Evolutionary conservation across 306 rosid species (phyloP).

Genomic region (Malus fusca): DNA sequence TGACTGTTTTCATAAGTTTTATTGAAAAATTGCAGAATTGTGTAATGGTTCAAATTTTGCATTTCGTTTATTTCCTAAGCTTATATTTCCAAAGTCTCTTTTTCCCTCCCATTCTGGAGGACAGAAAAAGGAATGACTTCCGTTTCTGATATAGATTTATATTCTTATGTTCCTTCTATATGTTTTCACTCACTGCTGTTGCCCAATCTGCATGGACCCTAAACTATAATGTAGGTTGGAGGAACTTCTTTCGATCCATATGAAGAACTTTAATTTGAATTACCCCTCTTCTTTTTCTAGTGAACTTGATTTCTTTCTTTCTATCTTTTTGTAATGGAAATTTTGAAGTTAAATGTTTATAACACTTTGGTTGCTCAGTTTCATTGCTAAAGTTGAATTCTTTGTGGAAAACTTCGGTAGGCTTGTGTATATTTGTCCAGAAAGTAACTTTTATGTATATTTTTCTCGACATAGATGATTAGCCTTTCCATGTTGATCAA

Average conservation of each 20-base stretch:
- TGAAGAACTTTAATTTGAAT: background rate
- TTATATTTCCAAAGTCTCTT: background rate
- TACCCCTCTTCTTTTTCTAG: background rate
- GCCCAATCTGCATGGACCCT: background rate
- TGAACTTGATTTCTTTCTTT: background rate
- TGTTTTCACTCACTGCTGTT: background rate
- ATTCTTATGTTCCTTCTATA: background rate
- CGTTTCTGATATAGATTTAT: background rate
- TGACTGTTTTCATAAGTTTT: slow-evolving; percentile 33
- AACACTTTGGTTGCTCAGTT: background rate
- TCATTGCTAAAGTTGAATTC: background rate
- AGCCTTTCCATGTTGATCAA: background rate
- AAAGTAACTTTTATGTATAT: background rate
- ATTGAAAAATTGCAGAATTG: slow-evolving; percentile 27
- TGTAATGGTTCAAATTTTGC: slow-evolving; percentile 21
- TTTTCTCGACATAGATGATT: background rate
- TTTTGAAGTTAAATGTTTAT: background rate
- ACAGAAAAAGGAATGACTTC: background rate
- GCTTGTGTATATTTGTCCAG: background rate
- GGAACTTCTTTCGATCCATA: background rate
- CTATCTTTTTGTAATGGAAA: background rate
- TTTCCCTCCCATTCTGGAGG: background rate
- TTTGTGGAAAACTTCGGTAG: background rate
- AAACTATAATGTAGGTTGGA: background rate
- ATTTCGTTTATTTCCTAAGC: slow-evolving; percentile 5